Conservation (phyloP, 2,329 filamentous ascomycete genomes). For the Chaetomium globosum region DNA sequence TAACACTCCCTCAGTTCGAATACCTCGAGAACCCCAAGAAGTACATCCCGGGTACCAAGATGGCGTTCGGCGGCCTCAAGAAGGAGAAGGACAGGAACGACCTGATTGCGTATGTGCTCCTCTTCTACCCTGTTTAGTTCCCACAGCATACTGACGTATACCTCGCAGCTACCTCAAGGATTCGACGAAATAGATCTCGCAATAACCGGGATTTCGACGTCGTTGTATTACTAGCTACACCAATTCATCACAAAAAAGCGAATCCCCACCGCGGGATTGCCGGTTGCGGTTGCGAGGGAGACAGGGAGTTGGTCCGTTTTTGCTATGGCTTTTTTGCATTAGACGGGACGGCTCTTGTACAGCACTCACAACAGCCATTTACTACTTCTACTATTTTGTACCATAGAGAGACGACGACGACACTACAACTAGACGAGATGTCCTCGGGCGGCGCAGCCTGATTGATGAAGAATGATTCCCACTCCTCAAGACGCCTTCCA, state of each 20-base stretch:
- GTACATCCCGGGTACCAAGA: conserved; percentile 99
- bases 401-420: conserved; percentile 34
- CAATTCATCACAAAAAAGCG: background rate
- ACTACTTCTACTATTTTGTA: conserved; percentile 31
- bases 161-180: conserved; percentile 29
- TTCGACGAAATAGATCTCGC: conserved; percentile 23
- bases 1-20: conserved; percentile 65
- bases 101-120: conserved; percentile 79
- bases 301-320: conserved; percentile 21
- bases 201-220: conserved; percentile 1
- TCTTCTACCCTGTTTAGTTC: too few relatives aligned
- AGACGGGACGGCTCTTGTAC: conserved; percentile 36
- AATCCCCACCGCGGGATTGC: background rate
- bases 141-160: background rate
- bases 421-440: conserved; percentile 34
- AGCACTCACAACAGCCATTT: conserved; percentile 8
- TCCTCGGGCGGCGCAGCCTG: conserved; percentile 21
- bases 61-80: conserved; percentile 99
- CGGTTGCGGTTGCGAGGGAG: conserved; percentile 7
- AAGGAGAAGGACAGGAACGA: conserved; percentile 99
- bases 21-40: conserved; percentile 99
- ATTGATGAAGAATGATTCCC: conserved; percentile 25
- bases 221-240: conserved; percentile 23
- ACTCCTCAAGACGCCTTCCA: conserved; percentile 3
- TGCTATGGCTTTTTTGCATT: conserved; percentile 35